phyloP scores from a whole-genome alignment of 345 rosid species.

The Nephelium lappaceum region DNA sequence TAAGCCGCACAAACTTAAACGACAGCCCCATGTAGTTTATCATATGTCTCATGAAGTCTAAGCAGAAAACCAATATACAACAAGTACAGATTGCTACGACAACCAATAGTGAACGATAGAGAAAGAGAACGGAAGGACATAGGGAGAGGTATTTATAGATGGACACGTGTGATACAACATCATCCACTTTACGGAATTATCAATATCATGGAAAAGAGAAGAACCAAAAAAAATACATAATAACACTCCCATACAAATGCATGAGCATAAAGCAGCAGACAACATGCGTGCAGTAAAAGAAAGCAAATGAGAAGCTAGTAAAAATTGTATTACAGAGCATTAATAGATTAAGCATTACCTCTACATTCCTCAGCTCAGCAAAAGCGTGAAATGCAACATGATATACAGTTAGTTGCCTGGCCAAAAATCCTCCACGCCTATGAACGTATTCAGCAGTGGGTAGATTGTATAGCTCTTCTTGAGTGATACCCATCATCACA shows the following conservation, averaged over 20 bases:
- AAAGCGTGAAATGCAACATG: constrained; percentile 86
- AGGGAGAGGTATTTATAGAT: neutral
- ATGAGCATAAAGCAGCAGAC: neutral
- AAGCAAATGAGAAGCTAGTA: constrained; percentile 1
- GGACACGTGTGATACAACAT: neutral
- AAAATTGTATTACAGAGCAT: neutral
- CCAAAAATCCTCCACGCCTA: constrained; percentile 67
- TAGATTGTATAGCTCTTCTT: constrained; percentile 88
- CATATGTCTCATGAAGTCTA: neutral
- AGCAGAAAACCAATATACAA: neutral
- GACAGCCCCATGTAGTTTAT: neutral
- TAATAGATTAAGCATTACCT: constrained; percentile 49
- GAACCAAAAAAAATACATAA: neutral
- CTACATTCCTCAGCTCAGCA: constrained; percentile 76
- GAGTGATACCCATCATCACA: constrained; percentile 70
- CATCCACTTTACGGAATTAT: neutral
- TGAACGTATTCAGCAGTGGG: constrained; percentile 74
- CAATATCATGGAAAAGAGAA: constrained; percentile 3
- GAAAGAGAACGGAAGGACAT: neutral
- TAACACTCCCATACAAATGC: neutral
- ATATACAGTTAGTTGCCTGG: constrained; percentile 62
- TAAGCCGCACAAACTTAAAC: neutral
- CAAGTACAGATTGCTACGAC: neutral
- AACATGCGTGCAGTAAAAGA: neutral
- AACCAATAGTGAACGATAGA: neutral